Percentiles rank a stretch among this genome's conserved stretches.
These are phyloP conservation scores for Isatis tinctoria DNA, from an alignment of 345 rosid species.

Conservation along the genomic window DNA sequence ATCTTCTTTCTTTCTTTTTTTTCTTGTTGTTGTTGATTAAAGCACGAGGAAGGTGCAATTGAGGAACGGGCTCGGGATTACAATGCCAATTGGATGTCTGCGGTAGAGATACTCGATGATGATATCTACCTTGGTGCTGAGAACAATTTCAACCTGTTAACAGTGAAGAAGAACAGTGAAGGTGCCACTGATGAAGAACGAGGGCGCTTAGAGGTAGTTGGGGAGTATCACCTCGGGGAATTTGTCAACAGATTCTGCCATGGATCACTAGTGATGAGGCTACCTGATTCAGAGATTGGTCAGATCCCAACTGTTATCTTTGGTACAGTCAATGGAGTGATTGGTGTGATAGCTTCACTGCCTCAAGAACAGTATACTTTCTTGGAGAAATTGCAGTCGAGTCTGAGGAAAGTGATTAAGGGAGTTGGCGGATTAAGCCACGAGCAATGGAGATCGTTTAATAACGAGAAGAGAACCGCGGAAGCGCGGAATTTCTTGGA, in stretches of 20 bases:
- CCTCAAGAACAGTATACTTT: conserved; percentile 74
- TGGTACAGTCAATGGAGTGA: conserved; percentile 86
- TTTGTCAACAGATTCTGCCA: conserved; percentile 85
- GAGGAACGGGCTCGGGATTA: conserved; percentile 96
- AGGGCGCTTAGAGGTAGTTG: conserved; percentile 86
- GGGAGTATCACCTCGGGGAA: conserved; percentile 98
- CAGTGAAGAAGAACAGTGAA: conserved; percentile 92
- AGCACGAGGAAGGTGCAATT: conserved; percentile 96
- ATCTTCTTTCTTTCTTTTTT: neutral
- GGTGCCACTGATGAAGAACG: conserved; percentile 98
- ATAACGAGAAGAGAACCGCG: conserved; percentile 80
- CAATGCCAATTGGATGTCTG: conserved; percentile 97
- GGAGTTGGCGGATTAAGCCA: conserved; percentile 97
- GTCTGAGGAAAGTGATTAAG: conserved; percentile 83
- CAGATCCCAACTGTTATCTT: conserved; percentile 91
- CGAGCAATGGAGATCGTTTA: conserved; percentile 96
- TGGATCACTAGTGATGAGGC: conserved; percentile 91
- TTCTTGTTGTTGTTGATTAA: neutral
- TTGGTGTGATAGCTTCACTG: conserved; percentile 94
- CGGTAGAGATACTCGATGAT: conserved; percentile 93
- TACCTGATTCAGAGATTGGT: conserved; percentile 93
- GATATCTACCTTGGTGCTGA: conserved; percentile 92
- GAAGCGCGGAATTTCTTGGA: conserved; percentile 90
- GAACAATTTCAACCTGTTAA: conserved; percentile 79
- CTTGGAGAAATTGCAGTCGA: conserved; percentile 77